Percentiles rank a stretch among this genome's conserved stretches.
Conservation (phyloP, 2,329 filamentous ascomycete genomes). For the Cladophialophora chaetospira region DNA sequence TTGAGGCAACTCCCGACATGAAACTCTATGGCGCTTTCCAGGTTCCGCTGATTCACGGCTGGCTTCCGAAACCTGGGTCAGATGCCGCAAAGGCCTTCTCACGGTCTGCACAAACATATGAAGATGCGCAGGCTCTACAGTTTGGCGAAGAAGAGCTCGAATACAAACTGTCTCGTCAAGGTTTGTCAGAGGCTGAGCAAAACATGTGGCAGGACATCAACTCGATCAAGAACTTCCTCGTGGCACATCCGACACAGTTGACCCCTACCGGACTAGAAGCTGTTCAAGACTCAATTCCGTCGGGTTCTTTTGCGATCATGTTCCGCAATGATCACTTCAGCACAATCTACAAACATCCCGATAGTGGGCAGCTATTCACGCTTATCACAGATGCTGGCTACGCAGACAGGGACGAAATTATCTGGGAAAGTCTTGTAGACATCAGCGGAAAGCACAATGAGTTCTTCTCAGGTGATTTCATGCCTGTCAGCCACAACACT, state of each 20-base stretch:
- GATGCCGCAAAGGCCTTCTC: slow-evolving; percentile 69
- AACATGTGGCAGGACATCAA: slow-evolving; percentile 78
- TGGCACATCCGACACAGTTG: slow-evolving; percentile 77
- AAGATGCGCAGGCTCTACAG: slow-evolving; percentile 85
- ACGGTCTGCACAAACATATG: slow-evolving; percentile 78
- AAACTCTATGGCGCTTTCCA: slow-evolving; percentile 86
- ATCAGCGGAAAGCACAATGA: slow-evolving; percentile 80
- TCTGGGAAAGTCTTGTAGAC: slow-evolving; percentile 93
- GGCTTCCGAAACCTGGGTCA: slow-evolving; percentile 68
- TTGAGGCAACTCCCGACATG: slow-evolving; percentile 87
- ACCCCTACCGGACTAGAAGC: slow-evolving; percentile 78
- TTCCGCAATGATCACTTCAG: slow-evolving; percentile 98
- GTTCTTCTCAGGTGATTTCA: slow-evolving; percentile 89
- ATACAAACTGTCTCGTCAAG: slow-evolving; percentile 67
- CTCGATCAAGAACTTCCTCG: slow-evolving; percentile 81
- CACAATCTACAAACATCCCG: slow-evolving; percentile 85
- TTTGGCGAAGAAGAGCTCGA: slow-evolving; percentile 90
- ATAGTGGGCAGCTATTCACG: slow-evolving; percentile 72
- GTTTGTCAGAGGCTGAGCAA: slow-evolving; percentile 73
- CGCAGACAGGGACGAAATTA: slow-evolving; percentile 80
- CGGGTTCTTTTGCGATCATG: slow-evolving; percentile 82
- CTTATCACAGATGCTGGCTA: slow-evolving; percentile 94
- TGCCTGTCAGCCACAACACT: slow-evolving; percentile 67
- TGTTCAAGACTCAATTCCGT: slow-evolving; percentile 68
- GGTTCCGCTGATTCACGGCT: slow-evolving; percentile 88